Percentiles rank a stretch among this genome's conserved stretches.
phyloP scores from a whole-genome alignment of 1,139 yeast genomes.

The Taphrina betulina region DNA sequence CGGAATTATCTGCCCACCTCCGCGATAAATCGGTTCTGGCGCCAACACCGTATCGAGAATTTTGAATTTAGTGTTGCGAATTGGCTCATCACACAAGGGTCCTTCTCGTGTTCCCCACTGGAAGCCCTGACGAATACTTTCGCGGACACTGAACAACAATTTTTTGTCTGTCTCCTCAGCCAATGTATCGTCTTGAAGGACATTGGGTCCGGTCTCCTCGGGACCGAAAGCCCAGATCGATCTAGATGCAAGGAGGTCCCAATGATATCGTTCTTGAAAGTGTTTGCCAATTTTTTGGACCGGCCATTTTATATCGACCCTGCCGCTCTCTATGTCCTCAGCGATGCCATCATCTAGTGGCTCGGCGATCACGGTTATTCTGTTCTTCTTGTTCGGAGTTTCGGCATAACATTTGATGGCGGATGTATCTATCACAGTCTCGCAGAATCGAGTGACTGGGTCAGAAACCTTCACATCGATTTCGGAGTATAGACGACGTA shows the following conservation, averaged over 20 bases:
- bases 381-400: constrained; percentile 57
- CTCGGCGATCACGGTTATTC: constrained; percentile 72
- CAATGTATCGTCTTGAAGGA: constrained; percentile 73
- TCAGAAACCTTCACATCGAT: constrained; percentile 79
- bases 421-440: constrained; percentile 69
- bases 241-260: constrained; percentile 84
- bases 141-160: constrained; percentile 52
- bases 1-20: constrained; percentile 78
- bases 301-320: constrained; percentile 46
- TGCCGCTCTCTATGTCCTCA: constrained; percentile 58
- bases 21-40: constrained; percentile 51
- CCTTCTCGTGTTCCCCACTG: constrained; percentile 84
- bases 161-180: constrained; percentile 66
- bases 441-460: constrained; percentile 77
- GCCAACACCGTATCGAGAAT: constrained; percentile 63
- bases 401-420: constrained; percentile 63
- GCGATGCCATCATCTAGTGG: constrained; percentile 62
- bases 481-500: constrained; percentile 61
- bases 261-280: constrained; percentile 59
- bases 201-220: constrained; percentile 55
- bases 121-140: constrained; percentile 70
- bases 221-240: constrained; percentile 83
- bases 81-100: constrained; percentile 82
- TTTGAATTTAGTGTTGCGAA: constrained; percentile 68
- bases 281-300: constrained; percentile 53